Percentiles rank a stretch among this genome's conserved stretches.
Conservation (phyloP, 768 basidiomycete species). For the Hortiboletus flavorubellus region DNA sequence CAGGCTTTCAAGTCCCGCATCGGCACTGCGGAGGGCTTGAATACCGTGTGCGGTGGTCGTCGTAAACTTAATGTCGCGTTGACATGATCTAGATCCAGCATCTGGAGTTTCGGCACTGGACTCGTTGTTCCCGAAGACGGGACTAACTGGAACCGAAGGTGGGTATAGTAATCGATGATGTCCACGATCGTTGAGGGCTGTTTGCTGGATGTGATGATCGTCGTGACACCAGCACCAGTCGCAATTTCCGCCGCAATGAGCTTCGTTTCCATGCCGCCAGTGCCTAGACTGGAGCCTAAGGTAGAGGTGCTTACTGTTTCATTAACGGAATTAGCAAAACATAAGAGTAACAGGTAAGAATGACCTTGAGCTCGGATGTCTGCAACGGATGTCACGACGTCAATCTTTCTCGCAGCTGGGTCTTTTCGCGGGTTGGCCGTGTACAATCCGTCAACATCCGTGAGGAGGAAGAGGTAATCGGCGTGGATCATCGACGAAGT, state of each 20-base stretch:
- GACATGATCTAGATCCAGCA: constrained; percentile 25
- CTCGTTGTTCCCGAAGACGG: constrained; percentile 34
- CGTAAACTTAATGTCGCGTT: constrained; percentile 20
- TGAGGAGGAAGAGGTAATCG: constrained; percentile 94
- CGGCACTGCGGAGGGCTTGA: constrained; percentile 69
- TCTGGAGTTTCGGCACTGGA: constrained; percentile 23
- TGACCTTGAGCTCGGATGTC: constrained; percentile 78
- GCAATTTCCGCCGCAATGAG: constrained; percentile 98
- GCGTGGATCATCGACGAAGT: constrained; percentile 97
- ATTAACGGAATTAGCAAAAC: neutral
- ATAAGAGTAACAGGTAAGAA: constrained; percentile 4
- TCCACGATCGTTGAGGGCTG: constrained; percentile 67
- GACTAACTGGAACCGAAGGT: constrained; percentile 36
- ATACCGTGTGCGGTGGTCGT: constrained; percentile 85
- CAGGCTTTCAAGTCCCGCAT: constrained; percentile 89
- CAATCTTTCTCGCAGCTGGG: constrained; percentile 73
- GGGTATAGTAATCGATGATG: constrained; percentile 77
- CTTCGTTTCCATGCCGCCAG: constrained; percentile 99
- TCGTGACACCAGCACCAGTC: constrained; percentile 90
- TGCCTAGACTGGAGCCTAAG: constrained; percentile 89
- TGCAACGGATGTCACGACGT: constrained; percentile 78
- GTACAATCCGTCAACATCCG: constrained; percentile 95
- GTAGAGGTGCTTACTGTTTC: constrained; percentile 84
- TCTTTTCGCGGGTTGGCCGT: constrained; percentile 94
- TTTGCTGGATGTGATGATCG: constrained; percentile 85